A percentile compares a stretch with the other conserved stretches of the same genome.
phyloP scores from a whole-genome alignment of 495 filamentous ascomycete species.

The Aspergillus leporis region DNA sequence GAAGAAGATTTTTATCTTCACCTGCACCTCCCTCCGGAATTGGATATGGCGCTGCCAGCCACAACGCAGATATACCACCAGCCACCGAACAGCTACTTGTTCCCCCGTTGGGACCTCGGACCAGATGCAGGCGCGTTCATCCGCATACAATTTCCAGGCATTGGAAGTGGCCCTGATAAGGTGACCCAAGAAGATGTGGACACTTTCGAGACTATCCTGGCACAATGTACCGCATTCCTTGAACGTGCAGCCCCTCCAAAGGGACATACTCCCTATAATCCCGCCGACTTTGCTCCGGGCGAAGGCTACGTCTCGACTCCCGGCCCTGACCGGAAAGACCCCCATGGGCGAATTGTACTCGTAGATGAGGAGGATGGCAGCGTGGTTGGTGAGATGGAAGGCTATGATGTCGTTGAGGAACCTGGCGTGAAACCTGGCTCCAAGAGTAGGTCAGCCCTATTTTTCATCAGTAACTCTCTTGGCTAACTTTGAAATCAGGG shows the following conservation, averaged over 20 bases:
- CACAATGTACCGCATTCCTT: constrained; percentile 91
- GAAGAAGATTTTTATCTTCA: constrained; percentile 97
- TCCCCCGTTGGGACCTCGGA: constrained; percentile 89
- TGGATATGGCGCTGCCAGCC: constrained; percentile 85
- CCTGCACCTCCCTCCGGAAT: constrained; percentile 87
- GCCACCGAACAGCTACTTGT: constrained; percentile 83
- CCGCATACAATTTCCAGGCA: constrained; percentile 78
- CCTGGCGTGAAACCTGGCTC: constrained; percentile 73
- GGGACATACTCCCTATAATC: constrained; percentile 66
- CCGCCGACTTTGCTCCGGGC: constrained; percentile 73
- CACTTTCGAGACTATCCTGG: constrained; percentile 94
- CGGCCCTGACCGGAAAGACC: constrained; percentile 4
- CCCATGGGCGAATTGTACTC: constrained; percentile 67
- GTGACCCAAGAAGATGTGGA: constrained; percentile 89
- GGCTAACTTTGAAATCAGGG: constrained; percentile 49
- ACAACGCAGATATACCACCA: constrained; percentile 96
- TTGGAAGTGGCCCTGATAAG: constrained; percentile 61
- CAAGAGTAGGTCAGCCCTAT: constrained; percentile 62
- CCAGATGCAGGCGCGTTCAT: constrained; percentile 87
- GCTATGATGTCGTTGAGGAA: constrained; percentile 77
- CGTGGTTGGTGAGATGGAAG: constrained; percentile 90
- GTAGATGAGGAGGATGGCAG: constrained; percentile 94
- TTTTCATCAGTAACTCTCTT: constrained; percentile 5
- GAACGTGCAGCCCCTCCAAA: constrained; percentile 69
- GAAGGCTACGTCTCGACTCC: constrained; percentile 64